Evolutionary conservation across 2,329 filamentous ascomycete species (phyloP).

Genomic region (Aspergillus viridinutans): DNA sequence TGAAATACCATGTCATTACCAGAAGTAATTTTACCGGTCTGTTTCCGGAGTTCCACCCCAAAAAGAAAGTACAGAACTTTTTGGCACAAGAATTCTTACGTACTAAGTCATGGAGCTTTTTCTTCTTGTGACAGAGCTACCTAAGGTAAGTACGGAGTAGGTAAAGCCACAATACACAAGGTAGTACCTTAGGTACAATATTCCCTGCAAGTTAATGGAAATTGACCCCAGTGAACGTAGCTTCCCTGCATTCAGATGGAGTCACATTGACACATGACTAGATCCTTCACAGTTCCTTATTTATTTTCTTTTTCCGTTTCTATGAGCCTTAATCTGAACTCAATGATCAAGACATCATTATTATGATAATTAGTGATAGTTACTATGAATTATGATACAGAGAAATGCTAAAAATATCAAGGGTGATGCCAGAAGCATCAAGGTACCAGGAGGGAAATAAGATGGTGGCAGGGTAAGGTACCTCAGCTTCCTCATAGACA

Average conservation of each 20-base stretch:
- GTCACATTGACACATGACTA: not conserved
- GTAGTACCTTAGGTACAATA: too few species aligned
- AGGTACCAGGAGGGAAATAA: not conserved
- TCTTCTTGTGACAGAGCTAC: constrained; percentile 1
- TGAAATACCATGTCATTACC: constrained; percentile 19
- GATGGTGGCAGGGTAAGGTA: constrained; percentile 8
- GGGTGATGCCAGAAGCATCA: constrained; percentile 1
- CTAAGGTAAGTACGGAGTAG: not conserved
- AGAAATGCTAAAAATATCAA: constrained; percentile 8
- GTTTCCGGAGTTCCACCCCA: constrained; percentile 24
- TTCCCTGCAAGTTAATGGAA: not conserved
- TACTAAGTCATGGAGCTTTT: not conserved
- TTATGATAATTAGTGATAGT: not conserved
- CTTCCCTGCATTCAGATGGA: constrained; percentile 8
- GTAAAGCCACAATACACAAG: constrained; percentile 3
- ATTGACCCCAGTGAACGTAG: not conserved
- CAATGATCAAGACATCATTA: not conserved
- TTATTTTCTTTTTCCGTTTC: not conserved
- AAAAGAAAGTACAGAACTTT: constrained; percentile 21
- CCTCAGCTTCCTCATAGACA: not conserved
- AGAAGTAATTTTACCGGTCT: constrained; percentile 24
- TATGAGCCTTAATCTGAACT: not conserved
- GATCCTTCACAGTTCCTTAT: not conserved
- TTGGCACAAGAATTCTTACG: not conserved
- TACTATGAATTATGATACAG: constrained; percentile 1